phyloP scores from a whole-genome alignment of 2,329 filamentous ascomycete species.

The Fonsecaea nubica region DNA sequence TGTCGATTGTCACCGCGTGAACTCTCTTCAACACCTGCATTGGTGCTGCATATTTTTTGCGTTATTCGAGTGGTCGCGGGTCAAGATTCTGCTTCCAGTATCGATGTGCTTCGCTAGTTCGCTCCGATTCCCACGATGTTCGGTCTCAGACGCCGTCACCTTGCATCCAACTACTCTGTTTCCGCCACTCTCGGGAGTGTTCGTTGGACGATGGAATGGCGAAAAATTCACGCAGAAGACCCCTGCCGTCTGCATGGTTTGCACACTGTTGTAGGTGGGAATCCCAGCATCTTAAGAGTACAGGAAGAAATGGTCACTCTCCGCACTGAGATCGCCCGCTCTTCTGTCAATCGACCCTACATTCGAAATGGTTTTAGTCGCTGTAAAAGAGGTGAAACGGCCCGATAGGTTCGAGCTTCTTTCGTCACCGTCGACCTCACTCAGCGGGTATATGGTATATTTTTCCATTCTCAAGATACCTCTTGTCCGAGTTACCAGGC shows the following conservation, averaged over 20 bases:
- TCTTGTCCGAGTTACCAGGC: slow-evolving; percentile 1
- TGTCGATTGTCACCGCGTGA: not conserved
- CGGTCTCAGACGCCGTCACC: slow-evolving; percentile 3
- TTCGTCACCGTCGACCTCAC: slow-evolving; percentile 1
- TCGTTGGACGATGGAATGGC: not conserved
- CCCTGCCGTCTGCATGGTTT: not conserved
- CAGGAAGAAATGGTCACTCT: slow-evolving; percentile 2
- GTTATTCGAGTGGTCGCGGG: not conserved
- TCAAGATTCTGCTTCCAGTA: slow-evolving; percentile 2
- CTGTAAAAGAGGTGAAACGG: not conserved
- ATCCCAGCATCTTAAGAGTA: not conserved
- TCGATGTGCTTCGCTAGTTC: not conserved
- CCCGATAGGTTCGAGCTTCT: not conserved
- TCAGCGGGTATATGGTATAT: not conserved
- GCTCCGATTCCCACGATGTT: slow-evolving; percentile 14
- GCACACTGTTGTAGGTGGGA: not conserved
- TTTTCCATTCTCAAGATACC: slow-evolving; percentile 11
- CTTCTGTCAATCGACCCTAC: not conserved
- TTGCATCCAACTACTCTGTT: not conserved
- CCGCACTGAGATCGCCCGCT: not conserved
- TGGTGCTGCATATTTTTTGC: slow-evolving; percentile 1
- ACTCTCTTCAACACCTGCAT: slow-evolving; percentile 6
- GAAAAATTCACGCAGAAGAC: not conserved
- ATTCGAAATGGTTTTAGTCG: not conserved
- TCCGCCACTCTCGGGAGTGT: not conserved